Conservation (phyloP, 176 grass and related monocot genomes). For the Chrysopogon serrulatus region DNA sequence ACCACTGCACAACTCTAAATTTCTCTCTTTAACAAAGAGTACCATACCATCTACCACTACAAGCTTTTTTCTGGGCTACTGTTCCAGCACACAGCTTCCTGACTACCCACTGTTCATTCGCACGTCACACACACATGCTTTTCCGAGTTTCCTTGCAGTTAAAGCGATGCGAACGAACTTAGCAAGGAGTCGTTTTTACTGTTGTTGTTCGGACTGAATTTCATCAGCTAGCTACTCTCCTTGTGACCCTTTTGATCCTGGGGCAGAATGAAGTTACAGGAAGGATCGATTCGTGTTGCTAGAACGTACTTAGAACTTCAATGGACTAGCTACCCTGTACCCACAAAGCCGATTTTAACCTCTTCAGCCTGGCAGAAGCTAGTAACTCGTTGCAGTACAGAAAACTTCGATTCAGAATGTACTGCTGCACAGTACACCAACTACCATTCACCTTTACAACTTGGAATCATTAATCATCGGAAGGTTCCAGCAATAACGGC, state of each 20-base stretch:
- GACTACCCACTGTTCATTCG: not conserved
- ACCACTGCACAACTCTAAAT: not conserved
- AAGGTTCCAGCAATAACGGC: not conserved
- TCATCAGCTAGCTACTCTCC: not conserved
- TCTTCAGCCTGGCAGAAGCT: not conserved
- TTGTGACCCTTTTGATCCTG: too few relatives aligned
- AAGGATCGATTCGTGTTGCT: too few relatives aligned
- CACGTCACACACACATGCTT: not conserved
- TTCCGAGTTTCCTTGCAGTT: constrained; percentile 1
- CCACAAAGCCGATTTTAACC: too few relatives aligned
- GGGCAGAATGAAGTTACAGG: too few relatives aligned
- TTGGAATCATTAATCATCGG: not conserved
- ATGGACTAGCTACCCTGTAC: too few relatives aligned
- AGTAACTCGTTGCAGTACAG: not conserved
- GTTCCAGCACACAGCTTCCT: not conserved
- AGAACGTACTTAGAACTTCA: too few relatives aligned
- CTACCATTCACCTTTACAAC: constrained; percentile 9
- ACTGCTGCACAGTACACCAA: not conserved
- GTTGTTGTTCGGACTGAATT: not conserved
- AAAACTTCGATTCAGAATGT: not conserved
- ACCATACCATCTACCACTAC: not conserved
- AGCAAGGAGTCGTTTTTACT: not conserved
- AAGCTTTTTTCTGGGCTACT: not conserved
- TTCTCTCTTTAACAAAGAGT: not conserved
- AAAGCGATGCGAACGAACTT: constrained; percentile 6